phyloP scores from a whole-genome alignment of 176 grass and related monocot species.

The Ensete ventricosum region DNA sequence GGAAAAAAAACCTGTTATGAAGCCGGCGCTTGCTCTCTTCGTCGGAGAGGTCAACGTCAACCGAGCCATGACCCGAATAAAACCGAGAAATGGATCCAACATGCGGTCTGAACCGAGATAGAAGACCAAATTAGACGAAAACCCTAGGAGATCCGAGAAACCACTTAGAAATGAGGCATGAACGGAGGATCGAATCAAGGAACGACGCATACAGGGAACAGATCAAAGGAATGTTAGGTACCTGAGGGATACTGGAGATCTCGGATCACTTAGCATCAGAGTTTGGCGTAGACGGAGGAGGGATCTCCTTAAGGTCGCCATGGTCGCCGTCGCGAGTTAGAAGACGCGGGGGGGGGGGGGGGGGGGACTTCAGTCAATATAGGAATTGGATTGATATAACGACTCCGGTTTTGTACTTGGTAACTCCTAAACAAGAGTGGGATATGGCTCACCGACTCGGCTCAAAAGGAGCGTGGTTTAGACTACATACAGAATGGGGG shows the following conservation, averaged over 20 bases:
- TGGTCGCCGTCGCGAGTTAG: not conserved
- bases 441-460: no score
- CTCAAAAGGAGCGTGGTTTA: no score
- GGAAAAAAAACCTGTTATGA: slow-evolving; percentile 37
- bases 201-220: not conserved
- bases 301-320: slow-evolving; percentile 28
- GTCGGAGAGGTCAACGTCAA: slow-evolving; percentile 46
- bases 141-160: not conserved
- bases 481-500: no score
- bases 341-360: no score
- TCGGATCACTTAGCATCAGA: not conserved
- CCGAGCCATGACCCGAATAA: slow-evolving; percentile 2
- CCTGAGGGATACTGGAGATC: slow-evolving; percentile 5
- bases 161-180: slow-evolving; percentile 31
- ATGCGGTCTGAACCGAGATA: slow-evolving; percentile 1
- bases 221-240: not conserved
- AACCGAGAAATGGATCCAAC: slow-evolving; percentile 25
- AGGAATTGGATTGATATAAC: no score
- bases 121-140: slow-evolving; percentile 6
- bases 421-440: no score
- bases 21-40: slow-evolving; percentile 90
- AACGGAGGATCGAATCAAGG: not conserved
- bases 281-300: slow-evolving; percentile 24
- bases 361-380: no score
- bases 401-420: no score